Evolutionary conservation across 2,329 filamentous ascomycete species (phyloP).

Genomic region (Paramyrothecium roridum): DNA sequence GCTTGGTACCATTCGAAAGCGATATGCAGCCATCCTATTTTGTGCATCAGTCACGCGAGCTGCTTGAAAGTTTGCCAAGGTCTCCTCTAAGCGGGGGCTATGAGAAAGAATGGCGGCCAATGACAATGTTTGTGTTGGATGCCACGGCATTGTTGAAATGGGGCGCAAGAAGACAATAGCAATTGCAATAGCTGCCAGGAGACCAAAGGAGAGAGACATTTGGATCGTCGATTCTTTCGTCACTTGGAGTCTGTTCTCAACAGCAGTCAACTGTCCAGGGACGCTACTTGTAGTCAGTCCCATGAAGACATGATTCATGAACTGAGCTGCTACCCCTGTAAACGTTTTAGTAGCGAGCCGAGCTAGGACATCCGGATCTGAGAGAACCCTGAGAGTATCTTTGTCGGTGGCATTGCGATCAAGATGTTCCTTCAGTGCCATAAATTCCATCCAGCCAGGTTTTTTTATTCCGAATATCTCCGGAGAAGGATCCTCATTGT

Average conservation of each 20-base stretch:
- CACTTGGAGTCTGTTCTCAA: conserved; percentile 5
- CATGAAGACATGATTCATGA: neutral
- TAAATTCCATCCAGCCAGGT: neutral
- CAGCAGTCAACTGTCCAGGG: neutral
- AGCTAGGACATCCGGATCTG: neutral
- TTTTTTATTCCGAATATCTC: neutral
- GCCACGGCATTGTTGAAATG: conserved; percentile 6
- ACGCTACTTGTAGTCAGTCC: neutral
- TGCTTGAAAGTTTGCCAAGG: neutral
- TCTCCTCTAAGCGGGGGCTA: neutral
- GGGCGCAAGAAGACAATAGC: conserved; percentile 11
- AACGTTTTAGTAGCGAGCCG: neutral
- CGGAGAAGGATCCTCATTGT: neutral
- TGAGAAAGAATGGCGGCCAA: neutral
- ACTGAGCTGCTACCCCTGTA: neutral
- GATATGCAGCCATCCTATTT: neutral
- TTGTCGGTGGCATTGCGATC: neutral
- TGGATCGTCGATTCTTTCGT: conserved; percentile 10
- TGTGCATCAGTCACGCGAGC: neutral
- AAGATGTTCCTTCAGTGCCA: neutral
- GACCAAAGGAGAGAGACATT: conserved; percentile 9
- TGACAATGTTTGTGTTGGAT: neutral
- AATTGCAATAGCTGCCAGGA: conserved; percentile 7
- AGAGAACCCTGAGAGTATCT: neutral
- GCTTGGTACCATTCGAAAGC: neutral